phyloP scores from a whole-genome alignment of 257 asterid genomes.

The Solanum acaule region DNA sequence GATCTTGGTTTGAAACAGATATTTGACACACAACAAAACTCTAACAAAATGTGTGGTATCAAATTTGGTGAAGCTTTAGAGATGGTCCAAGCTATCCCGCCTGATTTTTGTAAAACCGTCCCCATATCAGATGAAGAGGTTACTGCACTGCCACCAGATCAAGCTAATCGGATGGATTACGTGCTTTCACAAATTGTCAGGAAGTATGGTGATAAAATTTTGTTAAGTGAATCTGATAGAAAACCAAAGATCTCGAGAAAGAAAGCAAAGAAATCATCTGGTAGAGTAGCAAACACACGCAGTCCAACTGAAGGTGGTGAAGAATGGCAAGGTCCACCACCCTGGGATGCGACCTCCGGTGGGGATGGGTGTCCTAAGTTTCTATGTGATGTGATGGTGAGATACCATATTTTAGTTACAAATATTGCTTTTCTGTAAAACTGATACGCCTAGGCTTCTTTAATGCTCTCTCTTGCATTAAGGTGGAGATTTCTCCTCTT shows the following conservation, averaged over 20 bases:
- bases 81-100: constrained; percentile 32
- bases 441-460: not conserved
- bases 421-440: not conserved
- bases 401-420: not conserved
- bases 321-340: constrained; percentile 81
- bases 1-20: constrained; percentile 64
- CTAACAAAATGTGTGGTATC: constrained; percentile 37
- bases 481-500: not conserved
- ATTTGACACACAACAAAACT: constrained; percentile 26
- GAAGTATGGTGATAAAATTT: constrained; percentile 65
- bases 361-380: constrained; percentile 91
- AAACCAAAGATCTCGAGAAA: constrained; percentile 53
- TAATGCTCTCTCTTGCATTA: not conserved
- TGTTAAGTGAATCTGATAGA: constrained; percentile 63
- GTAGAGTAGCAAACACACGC: constrained; percentile 25
- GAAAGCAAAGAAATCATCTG: constrained; percentile 43
- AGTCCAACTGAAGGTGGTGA: constrained; percentile 25
- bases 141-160: constrained; percentile 11
- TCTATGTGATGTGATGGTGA: constrained; percentile 91
- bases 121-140: constrained; percentile 20
- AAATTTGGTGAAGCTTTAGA: constrained; percentile 44
- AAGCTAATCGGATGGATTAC: constrained; percentile 22
- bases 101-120: constrained; percentile 24
- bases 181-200: constrained; percentile 34
- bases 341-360: constrained; percentile 71